Percentiles rank a stretch among this genome's conserved stretches.
phyloP scores from a whole-genome alignment of 1,284 basidiomycete genomes.

The Cryptococcus jaspeensis region DNA sequence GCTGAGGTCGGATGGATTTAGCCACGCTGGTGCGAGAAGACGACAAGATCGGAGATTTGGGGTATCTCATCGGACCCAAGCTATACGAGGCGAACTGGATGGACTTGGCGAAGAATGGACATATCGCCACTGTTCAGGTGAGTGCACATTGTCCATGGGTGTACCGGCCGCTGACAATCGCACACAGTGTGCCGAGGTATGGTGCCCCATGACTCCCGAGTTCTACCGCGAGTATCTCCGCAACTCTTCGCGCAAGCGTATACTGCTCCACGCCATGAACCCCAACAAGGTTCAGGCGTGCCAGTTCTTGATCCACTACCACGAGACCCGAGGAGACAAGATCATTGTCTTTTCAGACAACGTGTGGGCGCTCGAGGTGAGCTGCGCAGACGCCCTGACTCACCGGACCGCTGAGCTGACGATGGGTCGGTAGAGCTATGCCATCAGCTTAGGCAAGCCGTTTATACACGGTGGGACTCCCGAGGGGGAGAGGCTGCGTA shows the following conservation, averaged over 20 bases:
- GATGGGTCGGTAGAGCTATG: constrained; percentile 70
- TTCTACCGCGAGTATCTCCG: constrained; percentile 98
- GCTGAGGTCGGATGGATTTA: constrained; percentile 37
- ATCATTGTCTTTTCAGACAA: constrained; percentile 99
- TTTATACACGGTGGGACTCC: constrained; percentile 97
- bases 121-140: constrained; percentile 98
- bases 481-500: constrained; percentile 92
- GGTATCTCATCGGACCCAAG: constrained; percentile 99
- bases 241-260: constrained; percentile 73
- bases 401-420: constrained; percentile 19
- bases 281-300: constrained; percentile 99
- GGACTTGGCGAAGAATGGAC: constrained; percentile 98
- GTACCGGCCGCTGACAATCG: not conserved
- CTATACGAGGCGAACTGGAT: constrained; percentile 99
- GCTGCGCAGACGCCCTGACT: constrained; percentile 27
- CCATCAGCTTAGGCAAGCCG: constrained; percentile 86
- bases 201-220: constrained; percentile 99
- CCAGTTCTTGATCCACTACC: constrained; percentile 97
- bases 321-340: constrained; percentile 97
- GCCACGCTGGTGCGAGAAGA: constrained; percentile 98
- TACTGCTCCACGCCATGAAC: constrained; percentile 99
- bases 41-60: constrained; percentile 97
- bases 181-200: constrained; percentile 90
- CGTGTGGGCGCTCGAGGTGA: constrained; percentile 90
- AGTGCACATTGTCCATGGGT: constrained; percentile 21